Base-by-base conservation (phyloP, 2,329 filamentous ascomycete genomes). In the Microsporum audouinii region DNA sequence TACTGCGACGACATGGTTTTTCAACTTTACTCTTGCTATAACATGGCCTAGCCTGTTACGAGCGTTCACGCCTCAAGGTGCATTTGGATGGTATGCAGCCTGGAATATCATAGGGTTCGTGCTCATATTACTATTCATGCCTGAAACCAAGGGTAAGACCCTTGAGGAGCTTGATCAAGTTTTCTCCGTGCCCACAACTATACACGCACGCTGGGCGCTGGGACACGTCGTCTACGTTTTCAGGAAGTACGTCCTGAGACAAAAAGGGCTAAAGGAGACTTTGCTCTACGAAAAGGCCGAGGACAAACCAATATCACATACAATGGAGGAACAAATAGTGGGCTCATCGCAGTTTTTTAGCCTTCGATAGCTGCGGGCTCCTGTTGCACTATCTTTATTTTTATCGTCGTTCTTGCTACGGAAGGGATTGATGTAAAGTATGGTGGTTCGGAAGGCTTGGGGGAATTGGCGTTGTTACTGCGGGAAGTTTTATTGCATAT, bases 1-100 rank as follows among this genome's bases (percentile, higher is more conserved):
- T 6, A 82, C 91, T 1, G 86, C 87, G 1, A 82, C 79, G 55
- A 81, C 78, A 29, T 83, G 81, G 80, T 79, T 80, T 61, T 83
- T 83, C 74, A 83, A 84, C 68, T 79, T 78, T 63, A 69, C 80
- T 14, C 72, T 82, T 0, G 76, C 76, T 0, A 75, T 82, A 12
- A 81, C 80, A 1, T 83, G 80, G 79, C 81, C 81, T 0, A 75
- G 76, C 0, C 68, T 83, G 4, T 70, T 75, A 2, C 69, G 70
- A 0, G 75, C 78, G 0, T 82, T 82, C 65, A 78, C 74, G 0
- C 71, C 75, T 0, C 77, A 79, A 27, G 81, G 80, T 2, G 81
- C 77, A 0, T 82, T 84, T 64, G 76, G 76, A 6, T 84, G 80
- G 76, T 76, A 77, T 63, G 75, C 72, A 1, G 71, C 62, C 0